Percentiles rank a stretch among this genome's conserved stretches.
These are phyloP conservation scores for Ogataea methylovora DNA, from an alignment of 805 yeast genomes.

Conservation along the genomic window DNA sequence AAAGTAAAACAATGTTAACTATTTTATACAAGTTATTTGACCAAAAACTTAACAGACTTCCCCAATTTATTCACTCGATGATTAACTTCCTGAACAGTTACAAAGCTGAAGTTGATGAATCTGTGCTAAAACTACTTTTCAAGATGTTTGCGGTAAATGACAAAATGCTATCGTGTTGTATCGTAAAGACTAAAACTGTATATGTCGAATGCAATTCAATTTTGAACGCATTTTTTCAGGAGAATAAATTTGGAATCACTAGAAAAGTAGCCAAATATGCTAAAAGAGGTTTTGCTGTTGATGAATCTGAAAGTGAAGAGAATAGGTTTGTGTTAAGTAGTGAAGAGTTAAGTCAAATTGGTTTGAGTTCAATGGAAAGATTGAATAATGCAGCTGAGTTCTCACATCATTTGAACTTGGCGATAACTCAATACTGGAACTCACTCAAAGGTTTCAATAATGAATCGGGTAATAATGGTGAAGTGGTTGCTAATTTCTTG, in stretches of 20 bases:
- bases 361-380: constrained; percentile 20
- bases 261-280: background rate
- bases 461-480: constrained; percentile 2
- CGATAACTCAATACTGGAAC: constrained; percentile 19
- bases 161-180: constrained; percentile 11
- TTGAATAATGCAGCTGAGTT: constrained; percentile 25
- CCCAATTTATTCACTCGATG: constrained; percentile 10
- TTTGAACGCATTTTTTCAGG: constrained; percentile 12
- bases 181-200: constrained; percentile 6
- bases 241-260: constrained; percentile 5
- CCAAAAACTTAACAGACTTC: constrained; percentile 8
- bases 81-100: constrained; percentile 8
- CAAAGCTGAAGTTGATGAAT: constrained; percentile 3
- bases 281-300: background rate
- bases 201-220: constrained; percentile 8
- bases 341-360: constrained; percentile 15
- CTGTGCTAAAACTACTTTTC: constrained; percentile 11
- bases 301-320: too few species aligned
- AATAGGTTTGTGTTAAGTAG: background rate
- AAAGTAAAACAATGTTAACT: too few species aligned
- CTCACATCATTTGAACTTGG: constrained; percentile 18
- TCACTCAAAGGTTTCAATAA: constrained; percentile 14
- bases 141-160: constrained; percentile 14
- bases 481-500: constrained; percentile 10
- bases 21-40: constrained; percentile 12